Percentiles rank a stretch among this genome's conserved stretches.
phyloP scores from a whole-genome alignment of 176 grass and related monocot genomes.

The Coix lacrymajobi region DNA sequence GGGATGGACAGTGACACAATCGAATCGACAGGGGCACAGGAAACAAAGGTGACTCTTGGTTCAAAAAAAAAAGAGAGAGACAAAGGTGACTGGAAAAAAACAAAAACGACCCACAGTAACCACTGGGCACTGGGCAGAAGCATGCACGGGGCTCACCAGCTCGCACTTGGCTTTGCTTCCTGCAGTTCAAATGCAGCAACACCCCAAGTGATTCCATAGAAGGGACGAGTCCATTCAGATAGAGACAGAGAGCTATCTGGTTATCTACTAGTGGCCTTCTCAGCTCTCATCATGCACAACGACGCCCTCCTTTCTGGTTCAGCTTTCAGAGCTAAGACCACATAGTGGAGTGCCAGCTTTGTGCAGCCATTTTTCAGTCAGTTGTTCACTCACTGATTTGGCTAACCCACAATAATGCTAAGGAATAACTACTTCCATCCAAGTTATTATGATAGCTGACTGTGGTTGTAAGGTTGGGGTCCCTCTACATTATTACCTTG shows the following conservation, averaged over 20 bases:
- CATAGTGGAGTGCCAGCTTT: slow-evolving; percentile 21
- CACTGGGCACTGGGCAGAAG: neutral
- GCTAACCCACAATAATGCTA: slow-evolving; percentile 17
- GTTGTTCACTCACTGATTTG: neutral
- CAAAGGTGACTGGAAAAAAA: neutral
- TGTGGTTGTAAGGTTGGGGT: neutral
- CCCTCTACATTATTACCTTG: neutral
- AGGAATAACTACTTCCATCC: neutral
- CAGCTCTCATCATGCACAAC: slow-evolving; percentile 31
- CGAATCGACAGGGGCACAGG: slow-evolving; percentile 20
- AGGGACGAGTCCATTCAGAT: slow-evolving; percentile 35
- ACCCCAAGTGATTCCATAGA: slow-evolving; percentile 28
- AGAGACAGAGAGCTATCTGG: slow-evolving; percentile 18
- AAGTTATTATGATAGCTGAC: neutral
- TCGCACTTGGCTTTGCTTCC: slow-evolving; percentile 35
- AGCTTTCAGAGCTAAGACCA: slow-evolving; percentile 29
- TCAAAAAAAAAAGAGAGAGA: neutral
- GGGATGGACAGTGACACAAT: slow-evolving; percentile 27
- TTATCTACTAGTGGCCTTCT: slow-evolving; percentile 24
- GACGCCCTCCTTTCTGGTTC: slow-evolving; percentile 24
- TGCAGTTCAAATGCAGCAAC: slow-evolving; percentile 32
- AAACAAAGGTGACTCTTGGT: neutral
- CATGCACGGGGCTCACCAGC: slow-evolving; percentile 39
- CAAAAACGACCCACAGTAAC: neutral
- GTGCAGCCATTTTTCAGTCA: neutral